Base-by-base conservation (phyloP, 768 basidiomycete species). In the Hirschioporus abietinus region DNA sequence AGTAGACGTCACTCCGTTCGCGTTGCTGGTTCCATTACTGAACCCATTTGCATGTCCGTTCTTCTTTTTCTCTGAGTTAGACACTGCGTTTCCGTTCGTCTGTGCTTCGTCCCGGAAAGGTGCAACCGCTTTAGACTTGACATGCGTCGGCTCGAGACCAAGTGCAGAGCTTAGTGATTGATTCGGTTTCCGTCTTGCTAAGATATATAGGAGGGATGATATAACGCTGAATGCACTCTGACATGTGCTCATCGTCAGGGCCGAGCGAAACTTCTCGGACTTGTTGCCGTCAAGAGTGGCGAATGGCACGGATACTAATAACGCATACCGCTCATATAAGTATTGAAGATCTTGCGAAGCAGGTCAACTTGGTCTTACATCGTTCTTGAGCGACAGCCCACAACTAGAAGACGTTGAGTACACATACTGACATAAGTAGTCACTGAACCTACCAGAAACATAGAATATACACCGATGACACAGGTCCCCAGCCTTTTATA, bases 311-410 rank as follows among this genome's bases (percentile, higher is more conserved):
- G 93, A 92, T 65, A 95, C 92, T 94, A 61, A 4, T 3, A 12
- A 18, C 23, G 60, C 60, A 34, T 2, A 15, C 9, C 24, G 60
- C 9, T 61, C 24, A 24, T 15, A 24, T 61, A 24, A 61, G 5
- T 24, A 34, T 17, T 23, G 5, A n/a, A 2, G 60, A 52, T 5
- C 42, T 52, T 20, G 42, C 15, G 20, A 36, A 15, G 12, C 30
- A 23, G 23, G 30, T 24, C 9, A 15, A 6, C 24, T 61, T 12
- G 60, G 10, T 61, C 86, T 72, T 77, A 97, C 96, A 76, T 77
- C 96, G 84, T 80, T 99, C 97, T 80, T 99, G 97, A 9, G 94
- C 92, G 59, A 96, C 86, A 12, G 92, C 95, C 94, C 94, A 93
- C 63, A 94, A 76, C 93, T 94, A 70, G 8, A 65, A 26, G 59